phyloP scores from a whole-genome alignment of 1,284 basidiomycete genomes.

The Pseudozyma hubeiensis region DNA sequence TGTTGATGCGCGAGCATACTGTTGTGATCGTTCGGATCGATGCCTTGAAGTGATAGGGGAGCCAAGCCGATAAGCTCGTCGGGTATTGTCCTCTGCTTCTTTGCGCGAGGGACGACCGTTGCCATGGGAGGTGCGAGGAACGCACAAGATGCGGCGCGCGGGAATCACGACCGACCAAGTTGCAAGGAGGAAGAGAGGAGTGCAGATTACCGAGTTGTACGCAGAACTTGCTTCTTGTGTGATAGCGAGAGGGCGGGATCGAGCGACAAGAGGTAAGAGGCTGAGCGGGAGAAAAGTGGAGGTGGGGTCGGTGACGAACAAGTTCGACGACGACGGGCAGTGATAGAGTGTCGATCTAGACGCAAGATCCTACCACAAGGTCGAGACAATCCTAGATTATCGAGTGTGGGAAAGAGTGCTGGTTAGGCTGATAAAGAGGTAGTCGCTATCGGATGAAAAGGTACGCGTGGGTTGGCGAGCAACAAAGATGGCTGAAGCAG shows the following conservation, averaged over 20 bases:
- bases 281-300: constrained; percentile 19
- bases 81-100: constrained; percentile 51
- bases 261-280: background rate
- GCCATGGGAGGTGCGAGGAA: constrained; percentile 29
- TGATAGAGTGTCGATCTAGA: background rate
- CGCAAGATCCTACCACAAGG: background rate
- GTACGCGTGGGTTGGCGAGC: constrained; percentile 11
- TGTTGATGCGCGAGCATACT: constrained; percentile 51
- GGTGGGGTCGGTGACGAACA: constrained; percentile 14
- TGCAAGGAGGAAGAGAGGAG: background rate
- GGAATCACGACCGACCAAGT: constrained; percentile 2
- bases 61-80: constrained; percentile 35
- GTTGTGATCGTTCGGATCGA: constrained; percentile 14
- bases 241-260: background rate
- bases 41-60: constrained; percentile 22
- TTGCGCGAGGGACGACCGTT: constrained; percentile 52
- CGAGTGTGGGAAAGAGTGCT: too few species aligned
- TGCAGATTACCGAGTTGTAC: background rate
- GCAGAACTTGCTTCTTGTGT: background rate
- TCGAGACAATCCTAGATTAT: too few species aligned
- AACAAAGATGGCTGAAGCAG: background rate
- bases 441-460: background rate
- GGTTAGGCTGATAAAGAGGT: too few species aligned
- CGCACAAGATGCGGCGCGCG: background rate
- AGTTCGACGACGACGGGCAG: background rate